phyloP scores from a whole-genome alignment of 148 eudicot species.

The Spergularia bocconei region DNA sequence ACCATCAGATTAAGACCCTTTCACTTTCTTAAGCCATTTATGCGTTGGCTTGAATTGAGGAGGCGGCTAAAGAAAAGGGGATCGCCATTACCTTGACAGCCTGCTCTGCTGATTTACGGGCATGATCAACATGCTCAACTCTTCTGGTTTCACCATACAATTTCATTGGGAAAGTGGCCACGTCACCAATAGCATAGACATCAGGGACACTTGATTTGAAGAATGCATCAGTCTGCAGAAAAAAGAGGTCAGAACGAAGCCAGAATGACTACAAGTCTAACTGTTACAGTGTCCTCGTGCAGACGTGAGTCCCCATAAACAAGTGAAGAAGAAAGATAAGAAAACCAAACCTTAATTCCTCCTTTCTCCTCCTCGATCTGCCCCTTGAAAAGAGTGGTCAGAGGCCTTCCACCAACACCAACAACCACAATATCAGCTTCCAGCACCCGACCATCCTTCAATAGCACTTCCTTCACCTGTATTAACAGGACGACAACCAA shows the following conservation, averaged over 20 bases:
- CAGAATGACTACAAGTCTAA: background rate
- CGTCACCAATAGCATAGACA: slow-evolving; percentile 98
- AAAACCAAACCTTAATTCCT: slow-evolving; percentile 74
- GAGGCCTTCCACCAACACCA: slow-evolving; percentile 97
- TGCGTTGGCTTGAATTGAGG: background rate
- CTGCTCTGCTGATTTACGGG: slow-evolving; percentile 99
- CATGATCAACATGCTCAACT: slow-evolving; percentile 95
- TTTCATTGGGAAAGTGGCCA: slow-evolving; percentile 95
- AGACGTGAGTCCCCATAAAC: background rate
- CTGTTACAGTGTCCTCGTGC: background rate
- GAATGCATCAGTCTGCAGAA: slow-evolving; percentile 83
- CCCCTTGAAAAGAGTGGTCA: slow-evolving; percentile 73
- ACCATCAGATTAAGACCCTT: too few relatives aligned
- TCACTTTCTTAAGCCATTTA: background rate
- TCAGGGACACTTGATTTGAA: slow-evolving; percentile 77
- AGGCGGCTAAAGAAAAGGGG: background rate
- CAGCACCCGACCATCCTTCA: slow-evolving; percentile 89
- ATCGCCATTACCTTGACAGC: slow-evolving; percentile 75
- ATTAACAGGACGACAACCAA: background rate
- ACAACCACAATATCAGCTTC: slow-evolving; percentile 95
- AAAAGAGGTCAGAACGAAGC: slow-evolving; percentile 8
- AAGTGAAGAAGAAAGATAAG: background rate
- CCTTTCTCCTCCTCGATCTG: slow-evolving; percentile 97
- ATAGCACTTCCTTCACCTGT: slow-evolving; percentile 81
- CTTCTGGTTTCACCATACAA: slow-evolving; percentile 76